These are phyloP conservation scores for Stygiomarasmius scandens DNA, from an alignment of 1,284 basidiomycete genomes.

Conservation along the genomic window DNA sequence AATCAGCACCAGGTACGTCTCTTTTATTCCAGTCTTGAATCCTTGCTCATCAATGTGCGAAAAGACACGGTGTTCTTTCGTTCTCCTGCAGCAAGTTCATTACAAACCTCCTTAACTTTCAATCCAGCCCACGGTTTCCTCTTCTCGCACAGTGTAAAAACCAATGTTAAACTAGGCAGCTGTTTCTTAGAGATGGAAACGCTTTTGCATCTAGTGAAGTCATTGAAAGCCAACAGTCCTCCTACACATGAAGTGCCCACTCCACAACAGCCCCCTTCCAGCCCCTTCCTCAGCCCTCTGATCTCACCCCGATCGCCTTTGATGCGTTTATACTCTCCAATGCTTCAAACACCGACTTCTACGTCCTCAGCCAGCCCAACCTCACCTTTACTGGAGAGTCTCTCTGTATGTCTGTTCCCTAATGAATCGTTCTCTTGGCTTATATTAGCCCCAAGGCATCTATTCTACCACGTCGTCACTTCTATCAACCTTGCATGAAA, in stretches of 20 bases:
- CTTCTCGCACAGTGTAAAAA: conserved; percentile 56
- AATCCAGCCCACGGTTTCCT: conserved; percentile 59
- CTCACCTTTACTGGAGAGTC: conserved; percentile 36
- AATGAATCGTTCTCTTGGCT: not conserved
- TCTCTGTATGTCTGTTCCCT: conserved; percentile 44
- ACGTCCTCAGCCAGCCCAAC: conserved; percentile 15
- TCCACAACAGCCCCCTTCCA: not conserved
- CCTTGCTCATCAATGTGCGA: conserved; percentile 13
- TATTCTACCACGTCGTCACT: conserved; percentile 36
- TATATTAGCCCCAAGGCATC: conserved; percentile 32
- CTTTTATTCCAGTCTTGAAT: conserved; percentile 1
- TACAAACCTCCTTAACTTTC: conserved; percentile 54
- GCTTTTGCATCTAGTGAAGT: conserved; percentile 21
- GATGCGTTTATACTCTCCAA: conserved; percentile 7
- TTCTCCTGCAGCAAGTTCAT: conserved; percentile 47
- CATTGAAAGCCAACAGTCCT: conserved; percentile 1
- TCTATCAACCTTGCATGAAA: conserved; percentile 33
- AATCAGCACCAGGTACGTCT: conserved; percentile 32
- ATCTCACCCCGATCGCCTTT: conserved; percentile 10
- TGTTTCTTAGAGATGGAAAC: conserved; percentile 53
- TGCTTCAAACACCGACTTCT: not conserved
- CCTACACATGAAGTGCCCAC: not conserved
- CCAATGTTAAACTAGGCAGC: conserved; percentile 47
- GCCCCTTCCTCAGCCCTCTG: conserved; percentile 5
- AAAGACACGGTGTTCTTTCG: conserved; percentile 40